Evolutionary conservation across 192 early-diverging fungal genomes (phyloP).

Genomic region (Podila epigama): DNA sequence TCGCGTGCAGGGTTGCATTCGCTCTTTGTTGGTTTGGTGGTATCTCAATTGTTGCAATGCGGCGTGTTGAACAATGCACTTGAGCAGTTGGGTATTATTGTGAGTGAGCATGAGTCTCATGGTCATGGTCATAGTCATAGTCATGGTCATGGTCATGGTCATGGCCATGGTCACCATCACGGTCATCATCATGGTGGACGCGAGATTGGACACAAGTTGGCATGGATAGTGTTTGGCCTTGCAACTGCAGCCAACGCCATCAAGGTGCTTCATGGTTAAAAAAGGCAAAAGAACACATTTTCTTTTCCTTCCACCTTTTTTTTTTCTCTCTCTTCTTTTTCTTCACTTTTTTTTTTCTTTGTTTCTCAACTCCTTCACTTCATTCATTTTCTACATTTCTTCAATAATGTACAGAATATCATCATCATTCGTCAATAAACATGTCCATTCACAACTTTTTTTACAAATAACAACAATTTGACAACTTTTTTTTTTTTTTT

Average conservation of each 20-base stretch:
- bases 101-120: background rate
- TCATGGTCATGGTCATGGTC: background rate
- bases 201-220: slow-evolving; percentile 12
- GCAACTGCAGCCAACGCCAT: slow-evolving; percentile 31
- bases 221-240: slow-evolving; percentile 31
- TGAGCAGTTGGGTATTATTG: slow-evolving; percentile 26
- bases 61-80: slow-evolving; percentile 12
- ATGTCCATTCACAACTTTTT: too few species aligned
- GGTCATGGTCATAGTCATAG: background rate
- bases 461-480: too few species aligned
- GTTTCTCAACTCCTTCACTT: too few species aligned
- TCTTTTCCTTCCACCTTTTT: too few species aligned
- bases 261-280: slow-evolving; percentile 20
- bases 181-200: background rate
- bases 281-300: background rate
- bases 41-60: slow-evolving; percentile 16
- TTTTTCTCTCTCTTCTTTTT: background rate
- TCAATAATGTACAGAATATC: too few species aligned
- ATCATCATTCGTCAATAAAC: background rate
- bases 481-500: too few species aligned
- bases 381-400: too few species aligned
- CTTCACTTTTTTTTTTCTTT: background rate
- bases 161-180: background rate
- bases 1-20: slow-evolving; percentile 29
- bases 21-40: slow-evolving; percentile 23